Conservation (phyloP, 176 grass and related monocot species). For the Melocanna baccifera region DNA sequence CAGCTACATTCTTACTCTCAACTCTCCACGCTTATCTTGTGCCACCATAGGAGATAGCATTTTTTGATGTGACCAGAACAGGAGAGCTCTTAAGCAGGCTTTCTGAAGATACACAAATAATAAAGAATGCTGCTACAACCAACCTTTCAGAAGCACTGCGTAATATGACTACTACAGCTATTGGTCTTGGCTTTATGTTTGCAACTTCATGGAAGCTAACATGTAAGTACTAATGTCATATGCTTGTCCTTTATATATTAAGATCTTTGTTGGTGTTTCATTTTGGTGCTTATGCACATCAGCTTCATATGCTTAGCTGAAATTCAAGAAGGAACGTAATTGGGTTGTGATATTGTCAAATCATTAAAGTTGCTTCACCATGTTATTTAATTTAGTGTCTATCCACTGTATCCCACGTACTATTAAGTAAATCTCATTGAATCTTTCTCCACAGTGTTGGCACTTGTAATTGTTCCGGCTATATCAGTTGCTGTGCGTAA, state of each 20-base stretch:
- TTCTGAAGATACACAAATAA: slow-evolving; percentile 98
- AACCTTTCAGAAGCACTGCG: slow-evolving; percentile 94
- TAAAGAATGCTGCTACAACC: slow-evolving; percentile 98
- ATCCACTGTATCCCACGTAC: background rate
- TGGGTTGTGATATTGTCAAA: background rate
- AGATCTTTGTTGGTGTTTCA: slow-evolving; percentile 1
- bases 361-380: background rate
- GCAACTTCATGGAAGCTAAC: slow-evolving; percentile 96
- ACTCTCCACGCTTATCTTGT: slow-evolving; percentile 5
- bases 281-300: background rate
- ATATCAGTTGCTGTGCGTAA: slow-evolving; percentile 79
- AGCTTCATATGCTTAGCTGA: slow-evolving; percentile 10
- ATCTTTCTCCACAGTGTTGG: slow-evolving; percentile 59
- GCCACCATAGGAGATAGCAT: slow-evolving; percentile 81
- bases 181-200: slow-evolving; percentile 97
- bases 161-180: slow-evolving; percentile 75
- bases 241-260: slow-evolving; percentile 10
- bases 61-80: slow-evolving; percentile 94
- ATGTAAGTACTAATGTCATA: slow-evolving; percentile 54
- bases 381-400: background rate
- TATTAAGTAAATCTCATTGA: slow-evolving; percentile 17
- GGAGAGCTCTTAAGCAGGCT: slow-evolving; percentile 97
- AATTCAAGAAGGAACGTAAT: background rate
- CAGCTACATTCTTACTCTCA: background rate
- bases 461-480: slow-evolving; percentile 71